phyloP scores from a whole-genome alignment of 805 yeast genomes.

The Suhomyces pyralidae region DNA sequence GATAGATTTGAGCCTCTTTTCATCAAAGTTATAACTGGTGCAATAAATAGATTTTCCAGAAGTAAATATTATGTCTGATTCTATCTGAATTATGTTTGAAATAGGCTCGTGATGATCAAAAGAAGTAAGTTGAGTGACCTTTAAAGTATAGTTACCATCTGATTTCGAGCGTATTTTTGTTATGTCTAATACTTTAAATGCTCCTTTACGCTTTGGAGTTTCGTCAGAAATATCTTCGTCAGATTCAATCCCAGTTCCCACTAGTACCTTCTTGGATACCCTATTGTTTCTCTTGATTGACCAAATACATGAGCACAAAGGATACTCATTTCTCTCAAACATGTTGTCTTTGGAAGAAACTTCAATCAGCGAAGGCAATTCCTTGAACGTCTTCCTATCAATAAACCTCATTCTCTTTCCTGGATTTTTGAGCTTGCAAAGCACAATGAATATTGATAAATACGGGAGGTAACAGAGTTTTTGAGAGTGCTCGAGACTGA shows the following conservation, averaged over 20 bases:
- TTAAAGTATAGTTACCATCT: constrained; percentile 13
- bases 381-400: constrained; percentile 28
- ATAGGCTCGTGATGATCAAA: constrained; percentile 33
- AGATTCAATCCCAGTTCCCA: constrained; percentile 22
- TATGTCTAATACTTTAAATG: constrained; percentile 36
- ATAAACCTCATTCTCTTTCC: constrained; percentile 27
- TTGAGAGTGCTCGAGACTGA: constrained; percentile 32
- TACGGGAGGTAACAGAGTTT: constrained; percentile 29
- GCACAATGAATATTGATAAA: constrained; percentile 25
- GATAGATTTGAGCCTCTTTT: constrained; percentile 30
- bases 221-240: background rate
- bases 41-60: constrained; percentile 27
- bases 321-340: constrained; percentile 27
- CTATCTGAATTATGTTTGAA: constrained; percentile 32
- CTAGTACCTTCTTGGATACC: constrained; percentile 34
- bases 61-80: constrained; percentile 30
- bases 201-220: constrained; percentile 16
- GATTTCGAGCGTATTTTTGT: constrained; percentile 13
- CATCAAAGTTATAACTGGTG: constrained; percentile 32
- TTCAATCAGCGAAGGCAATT: constrained; percentile 20
- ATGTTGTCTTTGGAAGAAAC: constrained; percentile 15
- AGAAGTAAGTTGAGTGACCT: constrained; percentile 29
- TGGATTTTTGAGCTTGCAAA: constrained; percentile 29
- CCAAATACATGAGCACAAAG: constrained; percentile 34
- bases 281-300: constrained; percentile 27